These are phyloP conservation scores for Circinella umbellata DNA, from an alignment of 371 early-diverging fungal species.

Conservation along the genomic window DNA sequence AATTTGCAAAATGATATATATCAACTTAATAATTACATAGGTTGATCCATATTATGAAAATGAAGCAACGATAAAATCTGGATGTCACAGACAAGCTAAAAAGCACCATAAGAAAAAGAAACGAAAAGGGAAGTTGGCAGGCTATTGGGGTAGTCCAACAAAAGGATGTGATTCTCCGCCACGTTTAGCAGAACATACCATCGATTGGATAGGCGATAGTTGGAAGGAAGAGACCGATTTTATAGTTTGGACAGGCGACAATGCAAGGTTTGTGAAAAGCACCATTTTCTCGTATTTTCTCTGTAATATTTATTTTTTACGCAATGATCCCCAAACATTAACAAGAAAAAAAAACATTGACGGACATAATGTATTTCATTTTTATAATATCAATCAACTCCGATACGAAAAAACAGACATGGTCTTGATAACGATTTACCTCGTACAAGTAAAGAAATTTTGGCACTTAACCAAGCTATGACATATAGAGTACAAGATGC, in stretches of 20 bases:
- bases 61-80: conserved; percentile 57
- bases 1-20: background rate
- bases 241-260: conserved; percentile 82
- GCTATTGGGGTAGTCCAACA: conserved; percentile 63
- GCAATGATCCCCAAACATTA: too few relatives aligned
- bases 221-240: conserved; percentile 68
- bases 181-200: conserved; percentile 63
- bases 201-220: conserved; percentile 60
- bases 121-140: conserved; percentile 34
- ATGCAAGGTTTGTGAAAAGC: conserved; percentile 51
- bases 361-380: too few relatives aligned
- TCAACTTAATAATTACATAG: conserved; percentile 15
- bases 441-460: conserved; percentile 60
- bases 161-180: conserved; percentile 73
- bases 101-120: conserved; percentile 25
- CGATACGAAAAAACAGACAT: conserved; percentile 47
- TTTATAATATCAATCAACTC: background rate
- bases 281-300: background rate
- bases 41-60: conserved; percentile 52
- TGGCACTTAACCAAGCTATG: conserved; percentile 44
- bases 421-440: conserved; percentile 67
- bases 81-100: conserved; percentile 56
- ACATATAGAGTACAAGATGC: conserved; percentile 22
- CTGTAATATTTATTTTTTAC: background rate
- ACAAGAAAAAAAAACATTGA: too few relatives aligned